A percentile compares a stretch with the other conserved stretches of the same genome.
These are phyloP conservation scores for Cyclotella kingstonii DNA, from an alignment of 108 stramenopile species.

Conservation along the genomic window DNA sequence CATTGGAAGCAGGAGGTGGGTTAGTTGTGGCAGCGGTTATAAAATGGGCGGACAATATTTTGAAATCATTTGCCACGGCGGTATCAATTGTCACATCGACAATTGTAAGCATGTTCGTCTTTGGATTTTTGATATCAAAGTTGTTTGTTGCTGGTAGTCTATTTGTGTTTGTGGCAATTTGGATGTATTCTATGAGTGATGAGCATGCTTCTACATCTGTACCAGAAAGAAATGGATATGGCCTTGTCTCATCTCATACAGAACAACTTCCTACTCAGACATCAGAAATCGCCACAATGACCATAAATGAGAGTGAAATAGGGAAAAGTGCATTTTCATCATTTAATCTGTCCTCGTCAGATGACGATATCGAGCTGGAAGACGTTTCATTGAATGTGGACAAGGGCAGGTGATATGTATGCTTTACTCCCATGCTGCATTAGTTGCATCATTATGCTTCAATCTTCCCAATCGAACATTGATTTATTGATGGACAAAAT, in stretches of 20 bases:
- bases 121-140: slow-evolving; percentile 41
- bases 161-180: slow-evolving; percentile 30
- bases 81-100: slow-evolving; percentile 49
- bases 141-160: slow-evolving; percentile 30
- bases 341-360: not conserved
- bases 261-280: slow-evolving; percentile 12
- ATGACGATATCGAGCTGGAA: slow-evolving; percentile 5
- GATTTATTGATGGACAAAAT: no score
- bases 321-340: slow-evolving; percentile 9
- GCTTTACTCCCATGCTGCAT: no score
- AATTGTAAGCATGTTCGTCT: slow-evolving; percentile 50
- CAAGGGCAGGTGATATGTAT: not conserved
- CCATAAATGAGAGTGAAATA: not conserved
- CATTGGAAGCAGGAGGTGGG: slow-evolving; percentile 85
- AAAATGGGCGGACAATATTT: slow-evolving; percentile 85
- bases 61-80: slow-evolving; percentile 77
- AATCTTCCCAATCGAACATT: no score
- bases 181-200: slow-evolving; percentile 31
- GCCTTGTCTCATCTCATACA: not conserved
- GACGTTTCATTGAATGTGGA: slow-evolving; percentile 7
- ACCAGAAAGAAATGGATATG: not conserved
- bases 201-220: not conserved
- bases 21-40: slow-evolving; percentile 79
- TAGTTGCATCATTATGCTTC: no score
- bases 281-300: slow-evolving; percentile 19